Evolutionary conservation across 495 filamentous ascomycete species (phyloP).

Genomic region (Symbiotaphrina buchneri): DNA sequence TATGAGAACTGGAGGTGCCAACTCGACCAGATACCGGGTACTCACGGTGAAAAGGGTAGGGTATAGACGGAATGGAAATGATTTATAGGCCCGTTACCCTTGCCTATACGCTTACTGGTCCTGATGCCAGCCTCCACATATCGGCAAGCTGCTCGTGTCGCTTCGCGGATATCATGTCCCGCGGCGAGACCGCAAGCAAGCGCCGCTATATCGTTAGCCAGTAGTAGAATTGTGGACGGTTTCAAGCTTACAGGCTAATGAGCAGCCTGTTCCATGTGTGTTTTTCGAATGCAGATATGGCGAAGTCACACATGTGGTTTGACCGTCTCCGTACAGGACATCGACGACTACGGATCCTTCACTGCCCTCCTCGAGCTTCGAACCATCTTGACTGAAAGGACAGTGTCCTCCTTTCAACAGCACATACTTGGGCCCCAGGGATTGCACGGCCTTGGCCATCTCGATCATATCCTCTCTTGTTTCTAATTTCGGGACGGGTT

Average conservation of each 20-base stretch:
- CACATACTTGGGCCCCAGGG: conserved; percentile 54
- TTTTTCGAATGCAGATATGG: conserved; percentile 47
- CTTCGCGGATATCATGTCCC: conserved; percentile 28
- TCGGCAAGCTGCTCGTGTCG: conserved; percentile 46
- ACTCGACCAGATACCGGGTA: conserved; percentile 6
- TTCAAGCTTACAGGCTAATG: conserved; percentile 49
- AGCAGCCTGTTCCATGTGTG: conserved; percentile 92
- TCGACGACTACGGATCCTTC: conserved; percentile 50
- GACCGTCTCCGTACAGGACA: conserved; percentile 39
- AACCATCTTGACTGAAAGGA: conserved; percentile 43
- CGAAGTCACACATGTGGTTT: conserved; percentile 35
- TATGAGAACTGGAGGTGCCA: not conserved
- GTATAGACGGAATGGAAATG: conserved; percentile 74
- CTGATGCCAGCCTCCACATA: conserved; percentile 75
- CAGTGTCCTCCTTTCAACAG: conserved; percentile 84
- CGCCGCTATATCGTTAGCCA: conserved; percentile 28
- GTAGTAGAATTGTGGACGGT: not conserved
- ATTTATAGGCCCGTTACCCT: conserved; percentile 76
- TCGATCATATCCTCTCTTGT: conserved; percentile 35
- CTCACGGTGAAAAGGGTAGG: conserved; percentile 66
- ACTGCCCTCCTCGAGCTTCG: conserved; percentile 23
- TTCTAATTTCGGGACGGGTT: conserved; percentile 21
- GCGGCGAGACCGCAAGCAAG: conserved; percentile 71
- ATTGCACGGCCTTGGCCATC: conserved; percentile 41
- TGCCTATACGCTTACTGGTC: conserved; percentile 47